A percentile compares a stretch with the other conserved stretches of the same genome.
Evolutionary conservation across 2,329 filamentous ascomycete genomes (phyloP).

Genomic region (Madurella fahalii): DNA sequence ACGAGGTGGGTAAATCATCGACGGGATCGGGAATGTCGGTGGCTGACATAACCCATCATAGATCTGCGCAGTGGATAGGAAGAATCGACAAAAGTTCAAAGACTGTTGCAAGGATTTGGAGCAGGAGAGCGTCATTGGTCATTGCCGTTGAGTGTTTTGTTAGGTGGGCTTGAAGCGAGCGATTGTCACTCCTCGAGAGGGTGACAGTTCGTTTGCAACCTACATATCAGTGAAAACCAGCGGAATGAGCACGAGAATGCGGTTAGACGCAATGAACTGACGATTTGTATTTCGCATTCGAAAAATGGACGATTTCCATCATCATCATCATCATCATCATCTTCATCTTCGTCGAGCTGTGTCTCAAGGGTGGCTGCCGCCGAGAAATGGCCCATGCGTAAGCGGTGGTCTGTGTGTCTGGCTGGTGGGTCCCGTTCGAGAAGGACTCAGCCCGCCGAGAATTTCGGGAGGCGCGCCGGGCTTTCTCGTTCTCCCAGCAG

Average conservation of each 20-base stretch:
- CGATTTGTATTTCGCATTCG: no score
- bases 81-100: slow-evolving; percentile 23
- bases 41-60: slow-evolving; percentile 1
- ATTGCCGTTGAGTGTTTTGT: slow-evolving; percentile 20
- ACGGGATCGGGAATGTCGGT: background rate
- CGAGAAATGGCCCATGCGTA: background rate
- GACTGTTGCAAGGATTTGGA: slow-evolving; percentile 26
- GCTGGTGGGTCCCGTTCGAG: background rate
- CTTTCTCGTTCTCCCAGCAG: background rate
- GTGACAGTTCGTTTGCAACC: background rate
- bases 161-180: background rate
- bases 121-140: slow-evolving; percentile 26
- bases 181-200: background rate
- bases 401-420: no score
- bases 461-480: background rate
- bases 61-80: slow-evolving; percentile 24
- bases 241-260: no score
- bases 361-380: no score
- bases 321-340: no score
- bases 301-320: no score
- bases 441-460: background rate
- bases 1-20: slow-evolving; percentile 14
- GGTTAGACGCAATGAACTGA: no score
- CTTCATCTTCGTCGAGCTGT: no score
- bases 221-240: background rate